Percentiles rank a stretch among this genome's conserved stretches.
Conservation (phyloP, 371 early-diverging fungal species). For the Batkoa obscura region DNA sequence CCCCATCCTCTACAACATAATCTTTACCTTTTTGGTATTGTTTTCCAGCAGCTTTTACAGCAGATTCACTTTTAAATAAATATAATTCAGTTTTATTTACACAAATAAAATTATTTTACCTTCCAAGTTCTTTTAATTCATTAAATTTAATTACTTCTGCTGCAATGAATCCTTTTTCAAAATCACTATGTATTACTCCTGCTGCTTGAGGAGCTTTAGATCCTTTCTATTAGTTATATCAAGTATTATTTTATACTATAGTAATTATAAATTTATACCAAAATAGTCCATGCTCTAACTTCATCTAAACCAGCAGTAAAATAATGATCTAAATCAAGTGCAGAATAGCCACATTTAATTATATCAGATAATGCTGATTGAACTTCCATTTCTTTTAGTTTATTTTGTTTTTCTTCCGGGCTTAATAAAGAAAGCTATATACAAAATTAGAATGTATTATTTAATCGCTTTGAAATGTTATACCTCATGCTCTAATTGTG, state of each 20-base stretch:
- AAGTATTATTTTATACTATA: neutral
- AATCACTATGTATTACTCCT: constrained; percentile 90
- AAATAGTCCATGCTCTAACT: constrained; percentile 90
- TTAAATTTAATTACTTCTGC: constrained; percentile 89
- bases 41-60: constrained; percentile 94
- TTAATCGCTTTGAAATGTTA: neutral
- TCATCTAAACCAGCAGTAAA: constrained; percentile 95
- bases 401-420: constrained; percentile 36
- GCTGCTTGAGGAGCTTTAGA: constrained; percentile 95
- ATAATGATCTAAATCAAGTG: constrained; percentile 83
- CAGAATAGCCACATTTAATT: constrained; percentile 77
- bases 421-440: constrained; percentile 10
- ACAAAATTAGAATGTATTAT: neutral
- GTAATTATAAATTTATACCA: constrained; percentile 25
- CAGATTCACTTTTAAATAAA: constrained; percentile 46
- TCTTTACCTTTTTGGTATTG: constrained; percentile 89
- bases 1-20: constrained; percentile 91
- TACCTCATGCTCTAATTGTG: constrained; percentile 41
- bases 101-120: too few relatives aligned
- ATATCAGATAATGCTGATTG: constrained; percentile 73
- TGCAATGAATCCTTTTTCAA: constrained; percentile 93
- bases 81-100: too few relatives aligned
- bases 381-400: constrained; percentile 34
- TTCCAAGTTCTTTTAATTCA: constrained; percentile 67
- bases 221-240: constrained; percentile 7